These are phyloP conservation scores for Leccinum incarnatum DNA, from an alignment of 768 basidiomycete species.

Conservation along the genomic window DNA sequence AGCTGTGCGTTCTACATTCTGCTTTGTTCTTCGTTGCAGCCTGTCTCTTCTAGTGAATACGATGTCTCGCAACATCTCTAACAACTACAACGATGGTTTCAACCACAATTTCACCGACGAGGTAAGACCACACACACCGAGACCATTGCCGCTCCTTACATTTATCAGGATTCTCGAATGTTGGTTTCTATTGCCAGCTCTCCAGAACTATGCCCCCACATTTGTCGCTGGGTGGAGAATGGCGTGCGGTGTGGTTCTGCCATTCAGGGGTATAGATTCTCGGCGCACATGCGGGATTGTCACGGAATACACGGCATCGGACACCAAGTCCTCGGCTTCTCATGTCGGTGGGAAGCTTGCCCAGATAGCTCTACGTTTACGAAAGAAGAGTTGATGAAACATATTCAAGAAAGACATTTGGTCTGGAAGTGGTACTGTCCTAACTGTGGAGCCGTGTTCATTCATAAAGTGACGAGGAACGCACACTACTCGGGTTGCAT, in stretches of 20 bases:
- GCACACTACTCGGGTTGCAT: slow-evolving; percentile 16
- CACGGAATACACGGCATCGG: slow-evolving; percentile 18
- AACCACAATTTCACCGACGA: slow-evolving; percentile 32
- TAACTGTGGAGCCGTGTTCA: slow-evolving; percentile 21
- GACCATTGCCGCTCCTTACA: slow-evolving; percentile 4
- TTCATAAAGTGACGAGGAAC: slow-evolving; percentile 15
- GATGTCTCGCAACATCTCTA: slow-evolving; percentile 22
- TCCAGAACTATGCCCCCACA: slow-evolving; percentile 25
- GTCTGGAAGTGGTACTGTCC: slow-evolving; percentile 26
- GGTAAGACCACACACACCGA: slow-evolving; percentile 9
- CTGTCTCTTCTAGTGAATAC: not conserved
- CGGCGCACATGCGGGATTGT: slow-evolving; percentile 16
- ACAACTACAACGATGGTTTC: slow-evolving; percentile 19
- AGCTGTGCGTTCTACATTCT: not conserved
- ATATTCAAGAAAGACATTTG: slow-evolving; percentile 27
- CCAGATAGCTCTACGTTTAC: slow-evolving; percentile 15
- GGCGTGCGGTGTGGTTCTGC: slow-evolving; percentile 10
- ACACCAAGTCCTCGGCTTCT: slow-evolving; percentile 9
- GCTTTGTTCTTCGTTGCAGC: not conserved
- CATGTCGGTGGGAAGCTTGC: slow-evolving; percentile 27
- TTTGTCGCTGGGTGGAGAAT: slow-evolving; percentile 22
- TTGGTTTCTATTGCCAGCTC: slow-evolving; percentile 28
- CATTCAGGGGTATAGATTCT: slow-evolving; percentile 19
- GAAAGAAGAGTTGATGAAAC: slow-evolving; percentile 22
- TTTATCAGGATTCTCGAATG: slow-evolving; percentile 23